Evolutionary conservation across 192 early-diverging fungal genomes (phyloP), one percentile per base, ranked within the genome.

Genomic region (Diversispora eburnea): DNA sequence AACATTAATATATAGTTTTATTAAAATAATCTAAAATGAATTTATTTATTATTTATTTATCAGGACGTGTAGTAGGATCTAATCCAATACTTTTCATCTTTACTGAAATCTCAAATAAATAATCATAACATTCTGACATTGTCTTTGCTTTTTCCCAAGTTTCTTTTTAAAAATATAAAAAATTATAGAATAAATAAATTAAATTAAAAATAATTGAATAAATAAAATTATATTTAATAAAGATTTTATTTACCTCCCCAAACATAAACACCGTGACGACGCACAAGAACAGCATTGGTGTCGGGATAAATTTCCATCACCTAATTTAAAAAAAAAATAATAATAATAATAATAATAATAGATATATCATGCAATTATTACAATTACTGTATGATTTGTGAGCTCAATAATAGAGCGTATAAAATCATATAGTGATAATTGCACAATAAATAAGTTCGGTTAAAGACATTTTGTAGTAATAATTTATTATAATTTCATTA

Each of bases 61-160:
- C 22, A 4, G 72, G 72, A 43, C 52, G 51, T 13, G 10, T 75
- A 3, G 59, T 73, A 9, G 95, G 92, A 83, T 96, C 93, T 45
- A 99, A 74, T 7, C 95, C 95, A 69, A 88, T 81, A 70, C 82
- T 81, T 81, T 88, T 92, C 95, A 97, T 97, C 70, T 92, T 93
- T 57, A 96, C 91, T 10, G 93, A 94, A 67, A 99, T 93, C 77
- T 99, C 95, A 80, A 99, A 99, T 68, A 99, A 81, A 80, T 99
- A 99, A 76, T 99, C 97, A 77, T 97, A 99, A 84, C 97, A 99
- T 81, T 99, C 97, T 8, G 90, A 81, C 97, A 99, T 99, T 49
- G 90, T 90, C 80, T 99, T 99, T 61, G 97, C 94, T 83, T 97
- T 94, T 82, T 97, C 90, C 97, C 97, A 97, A 15, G 84, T 85